Conservation (phyloP, 2,329 filamentous ascomycete genomes). For the Xylariaceae sp. region DNA sequence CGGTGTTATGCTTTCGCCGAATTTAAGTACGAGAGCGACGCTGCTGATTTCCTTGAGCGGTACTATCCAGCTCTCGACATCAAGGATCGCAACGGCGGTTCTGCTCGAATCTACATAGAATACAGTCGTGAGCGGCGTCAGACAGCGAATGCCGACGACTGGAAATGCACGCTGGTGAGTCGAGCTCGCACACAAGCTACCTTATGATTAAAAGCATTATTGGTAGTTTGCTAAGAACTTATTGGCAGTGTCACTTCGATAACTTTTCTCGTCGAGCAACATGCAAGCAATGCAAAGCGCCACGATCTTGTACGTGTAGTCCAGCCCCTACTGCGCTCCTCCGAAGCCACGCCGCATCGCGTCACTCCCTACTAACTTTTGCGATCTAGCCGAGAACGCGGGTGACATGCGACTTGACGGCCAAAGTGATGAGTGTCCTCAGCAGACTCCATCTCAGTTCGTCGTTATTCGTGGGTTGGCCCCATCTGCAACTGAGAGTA, state of each 20-base stretch:
- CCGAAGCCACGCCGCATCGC: neutral
- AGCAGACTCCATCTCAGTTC: conserved; percentile 64
- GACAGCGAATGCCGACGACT: conserved; percentile 33
- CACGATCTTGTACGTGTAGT: conserved; percentile 30
- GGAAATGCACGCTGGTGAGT: conserved; percentile 37
- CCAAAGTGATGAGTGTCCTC: conserved; percentile 42
- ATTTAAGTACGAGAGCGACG: conserved; percentile 37
- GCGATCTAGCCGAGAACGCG: conserved; percentile 27
- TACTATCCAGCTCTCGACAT: conserved; percentile 36
- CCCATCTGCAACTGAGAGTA: conserved; percentile 63
- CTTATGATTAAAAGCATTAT: neutral
- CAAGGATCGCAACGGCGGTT: conserved; percentile 29
- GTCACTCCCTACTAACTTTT: neutral
- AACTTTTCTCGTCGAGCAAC: conserved; percentile 34
- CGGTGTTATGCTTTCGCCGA: conserved; percentile 38
- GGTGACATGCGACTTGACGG: conserved; percentile 42
- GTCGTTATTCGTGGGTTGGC: conserved; percentile 69
- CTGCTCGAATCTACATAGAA: conserved; percentile 34
- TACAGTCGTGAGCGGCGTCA: conserved; percentile 35
- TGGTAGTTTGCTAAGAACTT: conserved; percentile 10
- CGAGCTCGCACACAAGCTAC: neutral
- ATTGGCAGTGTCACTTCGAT: conserved; percentile 31
- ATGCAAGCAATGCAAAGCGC: conserved; percentile 35
- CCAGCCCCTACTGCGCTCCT: neutral
- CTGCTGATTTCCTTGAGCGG: conserved; percentile 36